Evolutionary conservation across 202 grass and related monocot species (phyloP).

Genomic region (Carex arenaria): DNA sequence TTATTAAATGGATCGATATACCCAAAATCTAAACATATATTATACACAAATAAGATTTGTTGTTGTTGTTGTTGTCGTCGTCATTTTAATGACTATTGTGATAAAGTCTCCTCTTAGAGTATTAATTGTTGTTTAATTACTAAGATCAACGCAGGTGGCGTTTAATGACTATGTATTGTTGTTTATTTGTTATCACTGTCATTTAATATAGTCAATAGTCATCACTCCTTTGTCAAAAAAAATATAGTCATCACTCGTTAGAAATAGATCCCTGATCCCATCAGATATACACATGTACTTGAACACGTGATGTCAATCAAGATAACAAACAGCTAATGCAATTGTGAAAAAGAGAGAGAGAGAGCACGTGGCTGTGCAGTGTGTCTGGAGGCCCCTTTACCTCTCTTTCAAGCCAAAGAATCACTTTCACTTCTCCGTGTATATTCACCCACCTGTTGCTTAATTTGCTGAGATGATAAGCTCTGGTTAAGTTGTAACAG

Average conservation of each 20-base stretch:
- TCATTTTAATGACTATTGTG: not conserved
- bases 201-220: no score
- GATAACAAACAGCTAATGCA: slow-evolving; percentile 14
- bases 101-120: no score
- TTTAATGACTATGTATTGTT: not conserved
- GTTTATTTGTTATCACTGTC: no score
- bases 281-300: not conserved
- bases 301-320: not conserved
- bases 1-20: no score
- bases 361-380: slow-evolving; percentile 2
- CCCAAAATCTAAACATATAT: no score
- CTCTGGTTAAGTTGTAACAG: not conserved
- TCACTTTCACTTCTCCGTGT: not conserved
- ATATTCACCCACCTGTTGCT: not conserved
- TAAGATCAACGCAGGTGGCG: not conserved
- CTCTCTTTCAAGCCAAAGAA: slow-evolving; percentile 19
- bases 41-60: no score
- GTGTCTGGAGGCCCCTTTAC: slow-evolving; percentile 8
- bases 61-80: no score
- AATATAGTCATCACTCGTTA: no score
- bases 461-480: not conserved
- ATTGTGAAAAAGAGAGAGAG: not conserved
- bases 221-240: no score
- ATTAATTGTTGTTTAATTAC: not conserved
- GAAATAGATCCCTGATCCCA: no score